Percentiles rank a stretch among this genome's conserved stretches.
Conservation (phyloP, 148 eudicot species). For the Cornus florida region DNA sequence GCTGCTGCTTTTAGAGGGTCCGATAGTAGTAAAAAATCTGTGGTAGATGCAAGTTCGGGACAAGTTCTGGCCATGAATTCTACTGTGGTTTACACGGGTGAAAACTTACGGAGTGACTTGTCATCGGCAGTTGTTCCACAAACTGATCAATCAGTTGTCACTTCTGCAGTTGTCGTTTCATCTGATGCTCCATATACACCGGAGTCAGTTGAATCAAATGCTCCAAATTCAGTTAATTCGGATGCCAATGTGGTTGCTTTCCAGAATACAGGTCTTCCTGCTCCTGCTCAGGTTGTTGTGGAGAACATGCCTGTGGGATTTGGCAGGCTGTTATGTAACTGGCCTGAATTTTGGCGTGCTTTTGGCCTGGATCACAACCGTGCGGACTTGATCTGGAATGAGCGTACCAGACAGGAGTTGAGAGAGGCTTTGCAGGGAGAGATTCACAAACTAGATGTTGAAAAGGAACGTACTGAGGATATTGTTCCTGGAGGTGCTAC, state of each 20-base stretch:
- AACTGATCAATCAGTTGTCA: slow-evolving; percentile 35
- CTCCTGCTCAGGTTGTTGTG: slow-evolving; percentile 96
- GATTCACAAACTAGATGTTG: slow-evolving; percentile 93
- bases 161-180: slow-evolving; percentile 29
- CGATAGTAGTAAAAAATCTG: slow-evolving; percentile 43
- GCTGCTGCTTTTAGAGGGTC: slow-evolving; percentile 31
- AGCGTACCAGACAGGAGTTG: slow-evolving; percentile 93
- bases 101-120: slow-evolving; percentile 41
- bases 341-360: slow-evolving; percentile 99
- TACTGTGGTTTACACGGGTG: slow-evolving; percentile 44
- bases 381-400: slow-evolving; percentile 99
- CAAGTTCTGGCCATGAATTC: slow-evolving; percentile 36
- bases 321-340: slow-evolving; percentile 90
- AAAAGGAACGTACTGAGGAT: slow-evolving; percentile 92
- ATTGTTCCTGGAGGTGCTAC: slow-evolving; percentile 71
- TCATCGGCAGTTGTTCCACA: slow-evolving; percentile 33
- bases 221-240: slow-evolving; percentile 34
- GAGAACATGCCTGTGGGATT: slow-evolving; percentile 91
- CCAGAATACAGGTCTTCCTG: slow-evolving; percentile 58
- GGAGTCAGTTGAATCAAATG: slow-evolving; percentile 38
- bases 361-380: slow-evolving; percentile 96
- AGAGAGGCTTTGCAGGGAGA: slow-evolving; percentile 88
- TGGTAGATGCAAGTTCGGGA: slow-evolving; percentile 31
- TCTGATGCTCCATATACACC: slow-evolving; percentile 35
- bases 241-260: slow-evolving; percentile 44